Evolutionary conservation across 2,329 filamentous ascomycete species (phyloP).

Genomic region (Diaporthe vexans): DNA sequence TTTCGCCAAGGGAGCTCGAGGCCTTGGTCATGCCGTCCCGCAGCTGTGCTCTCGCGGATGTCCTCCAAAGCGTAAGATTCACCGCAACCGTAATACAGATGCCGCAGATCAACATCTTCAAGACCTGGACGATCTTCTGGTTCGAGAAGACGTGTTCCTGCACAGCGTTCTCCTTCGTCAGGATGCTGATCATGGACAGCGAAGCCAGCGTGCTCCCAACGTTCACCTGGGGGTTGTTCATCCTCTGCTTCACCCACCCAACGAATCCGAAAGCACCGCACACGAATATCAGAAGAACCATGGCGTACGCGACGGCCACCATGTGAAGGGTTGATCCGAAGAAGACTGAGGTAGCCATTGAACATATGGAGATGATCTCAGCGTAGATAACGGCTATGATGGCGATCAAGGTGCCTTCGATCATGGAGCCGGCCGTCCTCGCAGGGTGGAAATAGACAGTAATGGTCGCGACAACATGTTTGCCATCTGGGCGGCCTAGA

Average conservation of each 20-base stretch:
- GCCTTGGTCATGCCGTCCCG: slow-evolving; percentile 80
- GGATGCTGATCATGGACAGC: slow-evolving; percentile 87
- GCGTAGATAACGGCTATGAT: slow-evolving; percentile 84
- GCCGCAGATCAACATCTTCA: slow-evolving; percentile 88
- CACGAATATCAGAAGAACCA: slow-evolving; percentile 87
- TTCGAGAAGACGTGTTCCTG: slow-evolving; percentile 86
- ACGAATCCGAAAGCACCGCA: slow-evolving; percentile 89
- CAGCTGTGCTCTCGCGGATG: slow-evolving; percentile 81
- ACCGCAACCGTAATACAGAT: slow-evolving; percentile 79
- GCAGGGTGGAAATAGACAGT: slow-evolving; percentile 97
- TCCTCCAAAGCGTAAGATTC: slow-evolving; percentile 83
- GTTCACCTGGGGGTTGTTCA: slow-evolving; percentile 85
- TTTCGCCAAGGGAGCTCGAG: slow-evolving; percentile 82
- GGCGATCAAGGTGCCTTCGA: slow-evolving; percentile 84
- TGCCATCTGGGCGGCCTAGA: slow-evolving; percentile 88
- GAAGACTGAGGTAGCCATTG: slow-evolving; percentile 89
- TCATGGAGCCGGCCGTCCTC: slow-evolving; percentile 88
- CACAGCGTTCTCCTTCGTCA: slow-evolving; percentile 92
- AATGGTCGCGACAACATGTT: slow-evolving; percentile 93
- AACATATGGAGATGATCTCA: slow-evolving; percentile 80
- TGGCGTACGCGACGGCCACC: slow-evolving; percentile 79
- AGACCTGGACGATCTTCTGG: slow-evolving; percentile 83
- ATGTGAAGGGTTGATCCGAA: slow-evolving; percentile 78
- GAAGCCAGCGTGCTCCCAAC: slow-evolving; percentile 89
- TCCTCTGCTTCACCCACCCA: slow-evolving; percentile 86